Evolutionary conservation across 78 protist species (phyloP).

Genomic region (Cavenderia fasciculata): DNA sequence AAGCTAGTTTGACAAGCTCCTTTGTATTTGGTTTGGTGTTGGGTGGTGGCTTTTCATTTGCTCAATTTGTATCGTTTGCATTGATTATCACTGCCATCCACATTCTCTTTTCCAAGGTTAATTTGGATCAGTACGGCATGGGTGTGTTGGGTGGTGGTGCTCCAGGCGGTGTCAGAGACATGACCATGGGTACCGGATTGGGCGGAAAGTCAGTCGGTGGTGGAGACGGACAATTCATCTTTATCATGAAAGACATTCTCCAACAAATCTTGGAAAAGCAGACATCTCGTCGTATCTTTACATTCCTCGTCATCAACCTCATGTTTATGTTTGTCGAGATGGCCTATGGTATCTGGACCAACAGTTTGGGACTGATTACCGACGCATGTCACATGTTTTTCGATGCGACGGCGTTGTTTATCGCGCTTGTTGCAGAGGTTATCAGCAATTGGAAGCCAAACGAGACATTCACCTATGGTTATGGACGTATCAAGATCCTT

Average conservation of each 20-base stretch:
- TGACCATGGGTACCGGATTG: too few species aligned
- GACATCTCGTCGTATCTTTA: slow-evolving; percentile 83
- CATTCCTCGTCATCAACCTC: slow-evolving; percentile 87
- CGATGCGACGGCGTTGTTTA: slow-evolving; percentile 92
- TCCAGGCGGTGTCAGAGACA: neutral
- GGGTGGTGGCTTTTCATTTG: slow-evolving; percentile 11
- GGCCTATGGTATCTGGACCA: slow-evolving; percentile 93
- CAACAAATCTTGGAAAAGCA: slow-evolving; percentile 65
- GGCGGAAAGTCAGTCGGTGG: too few species aligned
- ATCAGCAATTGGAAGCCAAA: slow-evolving; percentile 86
- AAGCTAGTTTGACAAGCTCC: slow-evolving; percentile 32
- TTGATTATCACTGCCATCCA: too few species aligned
- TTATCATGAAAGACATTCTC: slow-evolving; percentile 28
- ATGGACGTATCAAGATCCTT: slow-evolving; percentile 89
- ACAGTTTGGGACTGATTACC: slow-evolving; percentile 93
- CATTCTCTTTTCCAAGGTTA: slow-evolving; percentile 39
- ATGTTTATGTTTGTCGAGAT: slow-evolving; percentile 95
- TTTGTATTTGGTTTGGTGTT: slow-evolving; percentile 7
- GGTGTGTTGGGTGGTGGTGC: neutral
- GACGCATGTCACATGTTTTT: slow-evolving; percentile 98
- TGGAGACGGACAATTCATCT: neutral
- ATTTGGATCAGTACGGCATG: neutral
- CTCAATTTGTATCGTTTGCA: slow-evolving; percentile 22
- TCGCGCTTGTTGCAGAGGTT: slow-evolving; percentile 90
- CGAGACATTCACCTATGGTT: slow-evolving; percentile 89